Conservation (phyloP, 306 rosid species). For the Oemleria cerasiformis region DNA sequence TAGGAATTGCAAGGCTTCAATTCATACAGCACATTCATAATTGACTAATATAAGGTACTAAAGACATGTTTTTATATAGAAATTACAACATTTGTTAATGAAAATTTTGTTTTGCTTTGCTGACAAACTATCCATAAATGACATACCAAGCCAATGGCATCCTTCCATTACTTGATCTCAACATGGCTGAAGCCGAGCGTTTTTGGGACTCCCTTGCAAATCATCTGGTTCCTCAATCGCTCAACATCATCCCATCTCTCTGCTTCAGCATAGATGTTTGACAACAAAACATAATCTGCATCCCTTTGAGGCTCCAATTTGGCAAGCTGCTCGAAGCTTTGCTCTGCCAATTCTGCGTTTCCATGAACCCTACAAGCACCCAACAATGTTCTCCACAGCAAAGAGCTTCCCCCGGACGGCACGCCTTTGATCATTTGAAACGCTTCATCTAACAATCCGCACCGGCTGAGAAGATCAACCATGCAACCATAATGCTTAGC, state of each 20-base stretch:
- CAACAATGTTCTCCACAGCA: slow-evolving; percentile 67
- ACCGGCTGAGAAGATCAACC: slow-evolving; percentile 66
- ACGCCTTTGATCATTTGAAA: slow-evolving; percentile 36
- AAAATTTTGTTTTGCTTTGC: neutral
- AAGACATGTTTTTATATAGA: neutral
- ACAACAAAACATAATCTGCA: slow-evolving; percentile 63
- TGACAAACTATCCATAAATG: neutral
- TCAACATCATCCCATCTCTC: slow-evolving; percentile 62
- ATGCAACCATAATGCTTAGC: slow-evolving; percentile 68
- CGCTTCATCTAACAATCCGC: slow-evolving; percentile 59
- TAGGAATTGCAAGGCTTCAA: neutral
- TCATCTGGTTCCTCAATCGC: slow-evolving; percentile 54
- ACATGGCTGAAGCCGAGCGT: slow-evolving; percentile 53
- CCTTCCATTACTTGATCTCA: slow-evolving; percentile 21
- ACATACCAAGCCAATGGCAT: neutral
- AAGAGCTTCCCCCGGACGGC: slow-evolving; percentile 28
- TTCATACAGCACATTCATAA: neutral
- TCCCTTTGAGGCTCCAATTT: slow-evolving; percentile 41
- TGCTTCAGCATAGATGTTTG: slow-evolving; percentile 65
- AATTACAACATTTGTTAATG: neutral
- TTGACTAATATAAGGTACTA: neutral
- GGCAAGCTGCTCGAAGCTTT: slow-evolving; percentile 49
- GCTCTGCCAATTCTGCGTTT: slow-evolving; percentile 53
- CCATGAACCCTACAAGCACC: slow-evolving; percentile 61
- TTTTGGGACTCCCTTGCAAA: slow-evolving; percentile 38